Evolutionary conservation across 2,329 filamentous ascomycete species (phyloP).

Genomic region (Colletotrichum trifolii): DNA sequence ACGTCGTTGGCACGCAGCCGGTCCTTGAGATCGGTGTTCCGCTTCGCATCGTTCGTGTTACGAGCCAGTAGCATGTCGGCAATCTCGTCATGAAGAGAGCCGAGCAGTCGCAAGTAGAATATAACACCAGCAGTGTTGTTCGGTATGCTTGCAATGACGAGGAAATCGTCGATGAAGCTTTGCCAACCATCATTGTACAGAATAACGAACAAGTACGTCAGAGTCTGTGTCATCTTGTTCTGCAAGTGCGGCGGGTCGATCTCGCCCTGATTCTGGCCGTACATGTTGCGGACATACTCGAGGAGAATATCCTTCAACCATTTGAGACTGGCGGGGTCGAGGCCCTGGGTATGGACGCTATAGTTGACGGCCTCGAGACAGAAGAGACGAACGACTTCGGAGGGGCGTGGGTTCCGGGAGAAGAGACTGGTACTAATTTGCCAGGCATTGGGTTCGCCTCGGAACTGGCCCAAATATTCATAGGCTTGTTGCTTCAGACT

Average conservation of each 20-base stretch:
- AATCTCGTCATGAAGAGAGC: slow-evolving; percentile 96
- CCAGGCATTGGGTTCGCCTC: slow-evolving; percentile 86
- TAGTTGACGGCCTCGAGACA: slow-evolving; percentile 94
- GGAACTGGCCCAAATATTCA: slow-evolving; percentile 81
- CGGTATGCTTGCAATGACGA: slow-evolving; percentile 75
- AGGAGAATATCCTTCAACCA: slow-evolving; percentile 85
- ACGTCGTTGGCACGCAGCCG: slow-evolving; percentile 87
- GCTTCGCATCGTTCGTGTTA: slow-evolving; percentile 81
- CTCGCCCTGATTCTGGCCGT: slow-evolving; percentile 67
- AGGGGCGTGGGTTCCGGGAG: slow-evolving; percentile 77
- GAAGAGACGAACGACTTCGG: slow-evolving; percentile 88
- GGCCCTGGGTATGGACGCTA: slow-evolving; percentile 82
- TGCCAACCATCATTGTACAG: slow-evolving; percentile 90
- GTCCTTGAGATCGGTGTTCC: slow-evolving; percentile 92
- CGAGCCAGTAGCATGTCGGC: slow-evolving; percentile 89
- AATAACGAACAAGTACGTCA: slow-evolving; percentile 92
- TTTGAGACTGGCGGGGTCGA: slow-evolving; percentile 77
- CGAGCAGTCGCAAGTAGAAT: slow-evolving; percentile 88
- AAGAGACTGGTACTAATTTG: slow-evolving; percentile 90
- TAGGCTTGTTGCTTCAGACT: slow-evolving; percentile 84
- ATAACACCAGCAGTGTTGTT: slow-evolving; percentile 76
- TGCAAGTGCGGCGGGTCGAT: slow-evolving; percentile 83
- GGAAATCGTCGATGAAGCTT: slow-evolving; percentile 90
- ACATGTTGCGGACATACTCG: slow-evolving; percentile 81
- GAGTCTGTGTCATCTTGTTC: slow-evolving; percentile 96